Conservation (phyloP, 495 filamentous ascomycete species). For the Trichoderma erinaceum region DNA sequence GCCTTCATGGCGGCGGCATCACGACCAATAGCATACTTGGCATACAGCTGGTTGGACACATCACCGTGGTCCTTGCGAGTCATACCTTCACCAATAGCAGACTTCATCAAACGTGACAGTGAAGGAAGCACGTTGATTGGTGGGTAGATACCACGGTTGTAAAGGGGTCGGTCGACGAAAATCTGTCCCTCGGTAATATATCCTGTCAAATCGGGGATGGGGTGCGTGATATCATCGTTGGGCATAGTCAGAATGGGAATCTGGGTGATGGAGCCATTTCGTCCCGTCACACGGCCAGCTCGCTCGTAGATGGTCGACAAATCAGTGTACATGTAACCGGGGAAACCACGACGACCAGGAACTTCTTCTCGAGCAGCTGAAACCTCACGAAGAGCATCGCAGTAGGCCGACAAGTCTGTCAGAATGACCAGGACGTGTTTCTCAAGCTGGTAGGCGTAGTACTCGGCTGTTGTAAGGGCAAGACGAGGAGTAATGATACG, state of each 20-base stretch:
- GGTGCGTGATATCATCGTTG: conserved; percentile 99
- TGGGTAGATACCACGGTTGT: conserved; percentile 96
- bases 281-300: conserved; percentile 94
- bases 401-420: conserved; percentile 96
- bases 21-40: conserved; percentile 98
- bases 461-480: conserved; percentile 96
- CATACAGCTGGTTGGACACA: conserved; percentile 98
- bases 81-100: conserved; percentile 93
- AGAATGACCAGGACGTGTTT: conserved; percentile 99
- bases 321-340: conserved; percentile 99
- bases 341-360: conserved; percentile 97
- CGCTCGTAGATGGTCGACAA: conserved; percentile 99
- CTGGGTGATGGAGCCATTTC: conserved; percentile 97
- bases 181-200: conserved; percentile 99
- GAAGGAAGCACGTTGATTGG: conserved; percentile 99
- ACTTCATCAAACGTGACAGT: conserved; percentile 99
- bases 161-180: conserved; percentile 88
- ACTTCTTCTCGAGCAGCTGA: conserved; percentile 99
- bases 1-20: conserved; percentile 99
- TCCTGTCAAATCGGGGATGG: conserved; percentile 96
- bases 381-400: conserved; percentile 96
- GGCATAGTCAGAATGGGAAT: conserved; percentile 99
- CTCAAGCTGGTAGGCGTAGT: conserved; percentile 99
- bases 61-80: conserved; percentile 95
- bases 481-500: conserved; percentile 99